Percentiles rank a stretch among this genome's conserved stretches.
Evolutionary conservation across 371 early-diverging fungal genomes (phyloP).

Genomic region (Syncephalastrum sp.): DNA sequence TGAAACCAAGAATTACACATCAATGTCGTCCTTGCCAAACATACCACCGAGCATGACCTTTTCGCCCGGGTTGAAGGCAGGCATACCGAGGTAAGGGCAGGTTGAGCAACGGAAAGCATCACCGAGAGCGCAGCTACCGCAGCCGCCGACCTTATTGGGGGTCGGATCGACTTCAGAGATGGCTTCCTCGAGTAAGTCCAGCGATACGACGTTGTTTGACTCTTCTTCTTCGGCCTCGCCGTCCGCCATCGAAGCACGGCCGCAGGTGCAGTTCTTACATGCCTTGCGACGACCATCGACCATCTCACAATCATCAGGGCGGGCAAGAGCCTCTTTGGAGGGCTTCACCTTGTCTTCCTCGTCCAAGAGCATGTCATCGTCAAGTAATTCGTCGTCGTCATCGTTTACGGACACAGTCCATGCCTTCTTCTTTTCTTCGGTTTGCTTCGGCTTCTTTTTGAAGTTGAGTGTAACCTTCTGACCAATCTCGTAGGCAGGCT

Average conservation of each 20-base stretch:
- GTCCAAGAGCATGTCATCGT: conserved; percentile 87
- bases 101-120: conserved; percentile 99
- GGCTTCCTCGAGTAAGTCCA: conserved; percentile 61
- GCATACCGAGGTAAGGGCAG: conserved; percentile 99
- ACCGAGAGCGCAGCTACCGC: conserved; percentile 93
- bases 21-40: conserved; percentile 55
- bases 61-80: conserved; percentile 97
- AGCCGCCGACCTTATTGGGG: conserved; percentile 54
- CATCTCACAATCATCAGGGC: conserved; percentile 71
- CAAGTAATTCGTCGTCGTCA: conserved; percentile 78
- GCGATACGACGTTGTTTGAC: conserved; percentile 65
- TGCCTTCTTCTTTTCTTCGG: conserved; percentile 27
- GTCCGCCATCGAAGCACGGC: conserved; percentile 79
- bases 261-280: conserved; percentile 97
- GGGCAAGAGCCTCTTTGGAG: conserved; percentile 57
- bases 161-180: conserved; percentile 59
- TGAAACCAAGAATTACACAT: conserved; percentile 23
- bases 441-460: conserved; percentile 54
- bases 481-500: conserved; percentile 88
- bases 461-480: conserved; percentile 48
- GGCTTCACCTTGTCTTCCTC: conserved; percentile 86
- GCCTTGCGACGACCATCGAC: conserved; percentile 81
- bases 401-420: conserved; percentile 23
- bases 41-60: conserved; percentile 79
- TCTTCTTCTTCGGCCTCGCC: conserved; percentile 41